Conservation (phyloP, 2,329 filamentous ascomycete genomes). For the Grosmannia clavigera region DNA sequence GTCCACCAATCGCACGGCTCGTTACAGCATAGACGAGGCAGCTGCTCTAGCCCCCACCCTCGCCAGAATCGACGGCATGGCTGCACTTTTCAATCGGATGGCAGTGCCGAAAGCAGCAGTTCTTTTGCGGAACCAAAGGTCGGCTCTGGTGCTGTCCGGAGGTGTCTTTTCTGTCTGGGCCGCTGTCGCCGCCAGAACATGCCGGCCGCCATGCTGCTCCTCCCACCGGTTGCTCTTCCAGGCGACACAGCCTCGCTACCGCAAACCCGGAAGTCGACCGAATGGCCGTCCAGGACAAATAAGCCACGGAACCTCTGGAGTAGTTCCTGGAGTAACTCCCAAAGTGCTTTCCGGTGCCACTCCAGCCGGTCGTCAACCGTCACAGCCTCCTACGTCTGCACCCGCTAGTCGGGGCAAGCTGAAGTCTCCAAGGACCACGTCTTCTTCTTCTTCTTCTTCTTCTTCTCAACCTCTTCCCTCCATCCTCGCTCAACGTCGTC, state of each 20-base stretch:
- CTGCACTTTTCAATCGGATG: not conserved
- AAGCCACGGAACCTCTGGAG: not conserved
- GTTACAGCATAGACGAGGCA: not conserved
- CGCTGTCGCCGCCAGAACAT: not conserved
- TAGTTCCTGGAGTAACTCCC: not conserved
- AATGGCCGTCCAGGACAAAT: not conserved
- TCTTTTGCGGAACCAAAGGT: not conserved
- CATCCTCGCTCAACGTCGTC: conserved; percentile 14
- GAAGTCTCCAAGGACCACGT: conserved; percentile 1
- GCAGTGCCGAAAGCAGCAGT: not conserved
- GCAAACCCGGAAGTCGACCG: not conserved
- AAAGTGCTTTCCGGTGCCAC: not conserved
- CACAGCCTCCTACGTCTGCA: not conserved
- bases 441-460: conserved; percentile 7
- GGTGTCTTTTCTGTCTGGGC: not conserved
- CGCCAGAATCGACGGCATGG: not conserved
- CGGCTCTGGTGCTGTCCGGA: not conserved
- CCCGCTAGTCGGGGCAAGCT: not conserved
- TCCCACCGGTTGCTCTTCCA: conserved; percentile 1
- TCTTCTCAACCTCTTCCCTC: conserved; percentile 12
- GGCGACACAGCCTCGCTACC: conserved; percentile 19
- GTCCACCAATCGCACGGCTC: not conserved
- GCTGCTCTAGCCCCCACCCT: not conserved
- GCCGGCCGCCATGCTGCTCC: not conserved
- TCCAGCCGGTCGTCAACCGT: not conserved